Percentiles rank a stretch among this genome's conserved stretches.
phyloP scores from a whole-genome alignment of 2,329 filamentous ascomycete genomes.

The Cytospora piceicola region DNA sequence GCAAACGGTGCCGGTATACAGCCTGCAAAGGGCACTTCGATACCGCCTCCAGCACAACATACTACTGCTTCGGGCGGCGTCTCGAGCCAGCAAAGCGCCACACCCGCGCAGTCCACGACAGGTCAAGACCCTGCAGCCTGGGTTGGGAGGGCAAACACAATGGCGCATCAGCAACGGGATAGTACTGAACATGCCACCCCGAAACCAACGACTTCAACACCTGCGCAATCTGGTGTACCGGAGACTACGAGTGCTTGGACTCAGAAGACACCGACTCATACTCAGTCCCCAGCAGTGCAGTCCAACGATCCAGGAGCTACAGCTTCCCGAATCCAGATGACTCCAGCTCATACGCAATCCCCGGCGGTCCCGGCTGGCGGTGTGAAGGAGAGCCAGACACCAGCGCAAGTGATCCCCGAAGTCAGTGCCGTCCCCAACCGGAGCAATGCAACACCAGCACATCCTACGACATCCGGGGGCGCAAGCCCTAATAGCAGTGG shows the following conservation, averaged over 20 bases:
- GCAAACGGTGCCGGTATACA: not conserved
- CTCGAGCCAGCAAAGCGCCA: not conserved
- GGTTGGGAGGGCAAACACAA: not conserved
- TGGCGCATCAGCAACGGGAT: not conserved
- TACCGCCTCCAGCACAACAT: not conserved
- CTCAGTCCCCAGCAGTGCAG: too few relatives aligned
- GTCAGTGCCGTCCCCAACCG: not conserved
- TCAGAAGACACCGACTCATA: too few relatives aligned
- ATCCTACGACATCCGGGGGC: not conserved
- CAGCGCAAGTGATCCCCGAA: not conserved
- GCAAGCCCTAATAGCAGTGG: not conserved
- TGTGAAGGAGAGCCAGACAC: not conserved
- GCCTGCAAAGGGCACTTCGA: slow-evolving; percentile 11
- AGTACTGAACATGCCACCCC: not conserved
- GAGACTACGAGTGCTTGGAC: too few relatives aligned
- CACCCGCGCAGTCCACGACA: not conserved
- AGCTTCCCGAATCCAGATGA: too few relatives aligned
- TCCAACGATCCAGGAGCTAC: too few relatives aligned
- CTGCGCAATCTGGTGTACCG: not conserved
- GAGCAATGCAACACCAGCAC: not conserved
- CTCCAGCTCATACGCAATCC: too few relatives aligned
- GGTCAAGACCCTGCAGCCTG: not conserved
- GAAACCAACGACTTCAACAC: not conserved
- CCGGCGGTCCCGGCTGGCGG: too few relatives aligned
- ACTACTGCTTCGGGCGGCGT: not conserved